Evolutionary conservation across 2,329 filamentous ascomycete species (phyloP).

Genomic region (Pyricularia sp.): DNA sequence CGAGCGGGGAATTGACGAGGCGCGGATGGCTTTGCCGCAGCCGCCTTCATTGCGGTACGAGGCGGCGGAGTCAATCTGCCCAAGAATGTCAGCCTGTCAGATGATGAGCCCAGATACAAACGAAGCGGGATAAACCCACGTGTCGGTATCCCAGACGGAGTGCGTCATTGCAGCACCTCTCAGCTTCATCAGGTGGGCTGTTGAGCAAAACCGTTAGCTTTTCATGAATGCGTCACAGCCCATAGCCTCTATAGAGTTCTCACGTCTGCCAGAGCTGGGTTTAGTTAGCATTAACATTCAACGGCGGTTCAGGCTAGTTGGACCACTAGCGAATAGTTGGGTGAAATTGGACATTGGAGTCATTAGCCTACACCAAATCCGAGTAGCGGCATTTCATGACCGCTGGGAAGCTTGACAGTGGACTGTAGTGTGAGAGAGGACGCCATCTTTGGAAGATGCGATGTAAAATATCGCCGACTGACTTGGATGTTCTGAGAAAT

Average conservation of each 20-base stretch:
- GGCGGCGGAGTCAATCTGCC: slow-evolving; percentile 39
- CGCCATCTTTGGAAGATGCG: slow-evolving; percentile 27
- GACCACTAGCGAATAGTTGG: neutral
- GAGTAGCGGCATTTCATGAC: slow-evolving; percentile 36
- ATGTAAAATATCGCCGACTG: neutral
- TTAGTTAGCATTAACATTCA: slow-evolving; percentile 4
- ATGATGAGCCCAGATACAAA: neutral
- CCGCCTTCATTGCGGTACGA: slow-evolving; percentile 37
- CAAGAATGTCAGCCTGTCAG: neutral
- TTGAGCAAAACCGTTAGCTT: neutral
- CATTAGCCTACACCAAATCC: slow-evolving; percentile 37
- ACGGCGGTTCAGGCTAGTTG: neutral
- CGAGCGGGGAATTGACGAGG: slow-evolving; percentile 26
- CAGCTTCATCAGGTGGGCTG: neutral
- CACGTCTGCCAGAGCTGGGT: slow-evolving; percentile 40
- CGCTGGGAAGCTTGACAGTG: slow-evolving; percentile 39
- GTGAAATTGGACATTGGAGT: neutral
- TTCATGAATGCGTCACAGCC: no score
- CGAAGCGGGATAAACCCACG: slow-evolving; percentile 18
- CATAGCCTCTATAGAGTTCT: slow-evolving; percentile 9
- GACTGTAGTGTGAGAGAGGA: slow-evolving; percentile 29
- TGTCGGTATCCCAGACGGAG: slow-evolving; percentile 36
- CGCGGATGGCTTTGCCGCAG: slow-evolving; percentile 30
- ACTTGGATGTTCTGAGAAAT: no score
- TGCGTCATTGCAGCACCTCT: neutral